phyloP scores from a whole-genome alignment of 345 rosid species.

The Moricandia arvensis region DNA sequence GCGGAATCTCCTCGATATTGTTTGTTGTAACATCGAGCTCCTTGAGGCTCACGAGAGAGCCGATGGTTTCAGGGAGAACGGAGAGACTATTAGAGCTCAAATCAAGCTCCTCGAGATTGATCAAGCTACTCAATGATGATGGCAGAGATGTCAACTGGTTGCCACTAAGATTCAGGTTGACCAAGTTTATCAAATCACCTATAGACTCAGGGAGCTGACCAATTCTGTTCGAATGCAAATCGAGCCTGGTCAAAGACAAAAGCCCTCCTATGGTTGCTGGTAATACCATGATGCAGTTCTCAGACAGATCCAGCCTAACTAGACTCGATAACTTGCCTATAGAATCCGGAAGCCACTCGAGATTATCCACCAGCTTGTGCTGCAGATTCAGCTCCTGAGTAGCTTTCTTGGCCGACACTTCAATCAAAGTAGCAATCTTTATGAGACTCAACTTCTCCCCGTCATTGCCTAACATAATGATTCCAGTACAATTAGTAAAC shows the following conservation, averaged over 20 bases:
- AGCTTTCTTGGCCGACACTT: slow-evolving; percentile 81
- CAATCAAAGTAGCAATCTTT: slow-evolving; percentile 89
- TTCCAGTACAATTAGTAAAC: background rate
- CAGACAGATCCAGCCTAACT: slow-evolving; percentile 72
- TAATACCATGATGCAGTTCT: slow-evolving; percentile 65
- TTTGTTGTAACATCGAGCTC: slow-evolving; percentile 75
- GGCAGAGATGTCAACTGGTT: slow-evolving; percentile 81
- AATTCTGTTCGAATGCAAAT: slow-evolving; percentile 80
- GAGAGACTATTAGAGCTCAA: slow-evolving; percentile 72
- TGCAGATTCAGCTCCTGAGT: slow-evolving; percentile 76
- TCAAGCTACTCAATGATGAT: slow-evolving; percentile 53
- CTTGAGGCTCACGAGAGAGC: slow-evolving; percentile 66
- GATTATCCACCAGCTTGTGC: slow-evolving; percentile 74
- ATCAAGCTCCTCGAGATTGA: slow-evolving; percentile 80
- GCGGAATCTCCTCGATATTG: slow-evolving; percentile 83
- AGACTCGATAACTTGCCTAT: slow-evolving; percentile 75
- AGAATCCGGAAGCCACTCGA: slow-evolving; percentile 95
- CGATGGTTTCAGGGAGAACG: slow-evolving; percentile 63
- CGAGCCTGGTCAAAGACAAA: slow-evolving; percentile 67
- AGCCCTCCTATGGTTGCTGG: slow-evolving; percentile 76
- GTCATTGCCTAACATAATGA: slow-evolving; percentile 39
- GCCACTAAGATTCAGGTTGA: slow-evolving; percentile 64
- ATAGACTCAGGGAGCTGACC: slow-evolving; percentile 66
- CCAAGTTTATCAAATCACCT: slow-evolving; percentile 70
- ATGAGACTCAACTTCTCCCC: slow-evolving; percentile 76